Base-by-base conservation (phyloP, 805 yeast genomes). In the Clavispora asparagi region DNA sequence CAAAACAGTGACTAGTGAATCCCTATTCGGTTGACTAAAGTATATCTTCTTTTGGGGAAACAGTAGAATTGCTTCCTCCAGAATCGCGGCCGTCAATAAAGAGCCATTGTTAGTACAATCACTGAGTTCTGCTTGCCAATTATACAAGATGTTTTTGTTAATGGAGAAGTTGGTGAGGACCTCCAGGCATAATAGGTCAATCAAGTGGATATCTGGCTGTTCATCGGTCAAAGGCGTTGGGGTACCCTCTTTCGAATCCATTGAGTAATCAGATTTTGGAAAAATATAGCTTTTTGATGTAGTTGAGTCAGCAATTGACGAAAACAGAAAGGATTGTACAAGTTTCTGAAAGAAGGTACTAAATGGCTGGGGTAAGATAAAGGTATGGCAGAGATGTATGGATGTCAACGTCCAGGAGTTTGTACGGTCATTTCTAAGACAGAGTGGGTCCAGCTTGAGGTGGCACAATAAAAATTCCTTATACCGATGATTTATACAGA, bases 101-200 rank as follows among this genome's bases (percentile, higher is more conserved):
- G 52, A 45, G 2, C 45, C 48, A 46, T 64, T 64, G 7, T 52
- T 43, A 6, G 59, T 43, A 23, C 47, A 47, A 39, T 68, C 71
- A 6, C 54, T 41, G 32, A 69, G 51, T 31, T 70, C 74, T 5
- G 63, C 47, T 50, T 67, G 69, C 75, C 75, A 71, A 47, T 65
- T 62, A 35, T 42, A 36, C 8, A 71, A 55, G n/a, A 61, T 48
- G 8, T 59, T 62, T 28, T 44, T 51, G 45, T 70, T 63, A 47
- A 70, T 47, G 10, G 51, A 48, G 47, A 54, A 58, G 31, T 54
- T 53, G 14, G 63, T 54, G 25, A 65, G 50, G 7, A 59, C 58
- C 6, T 45, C 41, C 19, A 54, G 56, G 50, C 69, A 62, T 7
- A 61, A 35, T 38, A 41, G 46, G 28, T 60, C 45, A n/a, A 65